These are phyloP conservation scores for Rosa chinensis DNA, from an alignment of 306 rosid genomes.

Conservation along the genomic window DNA sequence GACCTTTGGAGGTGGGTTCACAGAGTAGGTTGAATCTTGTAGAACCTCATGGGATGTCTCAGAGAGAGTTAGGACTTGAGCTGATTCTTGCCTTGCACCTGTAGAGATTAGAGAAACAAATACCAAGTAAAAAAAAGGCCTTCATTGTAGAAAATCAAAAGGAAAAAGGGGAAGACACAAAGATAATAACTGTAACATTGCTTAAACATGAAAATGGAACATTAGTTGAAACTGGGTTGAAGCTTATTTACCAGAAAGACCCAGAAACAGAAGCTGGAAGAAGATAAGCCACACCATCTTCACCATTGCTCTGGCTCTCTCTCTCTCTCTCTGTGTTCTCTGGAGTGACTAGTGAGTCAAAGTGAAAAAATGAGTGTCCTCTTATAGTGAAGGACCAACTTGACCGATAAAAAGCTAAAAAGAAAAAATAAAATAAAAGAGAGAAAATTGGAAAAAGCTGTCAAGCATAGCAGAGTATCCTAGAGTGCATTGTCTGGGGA, in stretches of 20 bases:
- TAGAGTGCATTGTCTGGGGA: not conserved
- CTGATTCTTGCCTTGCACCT: conserved; percentile 56
- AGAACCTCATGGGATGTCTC: conserved; percentile 36
- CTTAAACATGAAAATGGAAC: not conserved
- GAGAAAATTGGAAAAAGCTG: conserved; percentile 3
- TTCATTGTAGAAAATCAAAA: not conserved
- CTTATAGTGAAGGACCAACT: not conserved
- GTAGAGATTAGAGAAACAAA: conserved; percentile 35
- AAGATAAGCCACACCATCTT: conserved; percentile 35
- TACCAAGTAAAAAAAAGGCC: not conserved
- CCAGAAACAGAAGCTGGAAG: conserved; percentile 39
- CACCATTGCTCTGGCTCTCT: conserved; percentile 19
- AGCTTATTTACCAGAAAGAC: conserved; percentile 49
- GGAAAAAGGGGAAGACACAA: not conserved
- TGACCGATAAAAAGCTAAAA: not conserved
- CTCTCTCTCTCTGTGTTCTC: not conserved
- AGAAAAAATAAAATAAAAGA: not conserved
- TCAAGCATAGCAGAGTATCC: conserved; percentile 11
- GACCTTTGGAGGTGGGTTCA: conserved; percentile 39
- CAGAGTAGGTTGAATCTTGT: conserved; percentile 42
- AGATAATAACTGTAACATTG: not conserved
- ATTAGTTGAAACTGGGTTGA: conserved; percentile 4
- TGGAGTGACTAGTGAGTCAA: not conserved
- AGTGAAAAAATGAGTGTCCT: not conserved
- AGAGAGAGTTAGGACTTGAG: conserved; percentile 45